Evolutionary conservation across 805 yeast genomes (phyloP).

Genomic region (Peterozyma toletana): DNA sequence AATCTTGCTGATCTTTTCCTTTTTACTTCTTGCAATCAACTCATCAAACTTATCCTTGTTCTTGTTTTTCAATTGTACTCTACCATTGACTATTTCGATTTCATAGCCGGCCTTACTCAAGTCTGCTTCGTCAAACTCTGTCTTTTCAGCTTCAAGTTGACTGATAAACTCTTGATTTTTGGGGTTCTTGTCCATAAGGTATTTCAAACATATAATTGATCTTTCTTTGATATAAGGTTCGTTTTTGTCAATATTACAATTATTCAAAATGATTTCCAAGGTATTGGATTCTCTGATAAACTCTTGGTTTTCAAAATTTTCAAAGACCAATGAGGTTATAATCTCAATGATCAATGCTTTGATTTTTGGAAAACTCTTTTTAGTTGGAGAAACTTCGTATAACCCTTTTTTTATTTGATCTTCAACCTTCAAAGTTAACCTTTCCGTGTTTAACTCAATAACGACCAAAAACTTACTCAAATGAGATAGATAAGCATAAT

Average conservation of each 20-base stretch:
- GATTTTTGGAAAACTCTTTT: constrained; percentile 46
- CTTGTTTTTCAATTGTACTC: constrained; percentile 43
- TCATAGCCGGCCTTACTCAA: constrained; percentile 68
- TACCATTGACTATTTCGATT: constrained; percentile 66
- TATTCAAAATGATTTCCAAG: constrained; percentile 63
- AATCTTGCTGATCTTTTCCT: not conserved
- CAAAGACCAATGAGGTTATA: constrained; percentile 48
- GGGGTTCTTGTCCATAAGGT: constrained; percentile 53
- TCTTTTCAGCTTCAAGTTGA: constrained; percentile 66
- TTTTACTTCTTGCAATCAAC: too few species aligned
- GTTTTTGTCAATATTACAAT: constrained; percentile 78
- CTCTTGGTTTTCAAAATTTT: constrained; percentile 57
- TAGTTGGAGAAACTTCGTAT: constrained; percentile 15
- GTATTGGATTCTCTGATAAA: constrained; percentile 58
- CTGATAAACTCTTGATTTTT: constrained; percentile 75
- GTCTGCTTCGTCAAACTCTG: constrained; percentile 49
- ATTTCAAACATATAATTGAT: constrained; percentile 71
- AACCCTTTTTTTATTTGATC: constrained; percentile 2
- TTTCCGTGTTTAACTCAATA: constrained; percentile 33
- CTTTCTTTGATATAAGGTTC: constrained; percentile 88
- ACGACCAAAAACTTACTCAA: constrained; percentile 29
- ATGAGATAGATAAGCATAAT: constrained; percentile 27
- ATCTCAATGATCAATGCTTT: constrained; percentile 64
- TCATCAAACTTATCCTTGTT: constrained; percentile 1
- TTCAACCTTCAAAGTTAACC: constrained; percentile 23